These are phyloP conservation scores for Oenanthe javanica DNA, from an alignment of 140 eudicot genomes.

Conservation along the genomic window DNA sequence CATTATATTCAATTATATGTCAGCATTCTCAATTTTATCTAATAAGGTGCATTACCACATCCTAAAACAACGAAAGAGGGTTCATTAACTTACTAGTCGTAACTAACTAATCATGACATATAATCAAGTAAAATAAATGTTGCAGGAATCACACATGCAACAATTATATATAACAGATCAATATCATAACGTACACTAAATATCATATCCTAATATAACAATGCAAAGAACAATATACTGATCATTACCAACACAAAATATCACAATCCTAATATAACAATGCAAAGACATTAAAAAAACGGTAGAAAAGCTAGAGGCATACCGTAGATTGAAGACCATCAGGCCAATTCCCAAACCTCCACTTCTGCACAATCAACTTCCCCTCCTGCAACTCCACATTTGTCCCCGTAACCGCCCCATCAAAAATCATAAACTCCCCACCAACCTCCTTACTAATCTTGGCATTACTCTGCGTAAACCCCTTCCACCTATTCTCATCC, in stretches of 20 bases:
- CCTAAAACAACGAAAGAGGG: neutral
- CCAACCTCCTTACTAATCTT: slow-evolving; percentile 83
- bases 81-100: neutral
- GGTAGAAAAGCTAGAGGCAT: neutral
- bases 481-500: slow-evolving; percentile 99
- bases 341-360: slow-evolving; percentile 97
- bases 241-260: neutral
- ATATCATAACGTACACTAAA: neutral
- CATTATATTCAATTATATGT: neutral
- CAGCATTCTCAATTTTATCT: neutral
- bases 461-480: slow-evolving; percentile 93
- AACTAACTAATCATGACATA: neutral
- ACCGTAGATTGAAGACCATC: slow-evolving; percentile 90
- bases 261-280: neutral
- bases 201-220: neutral
- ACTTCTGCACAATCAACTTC: slow-evolving; percentile 84
- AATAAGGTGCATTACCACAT: neutral
- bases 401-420: slow-evolving; percentile 71
- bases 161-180: neutral
- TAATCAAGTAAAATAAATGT: no score
- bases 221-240: no score
- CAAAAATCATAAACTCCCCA: slow-evolving; percentile 79
- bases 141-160: neutral
- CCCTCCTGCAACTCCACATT: slow-evolving; percentile 88
- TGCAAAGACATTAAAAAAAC: neutral